These are phyloP conservation scores for Microcos paniculata DNA, from an alignment of 345 rosid species.

Conservation along the genomic window DNA sequence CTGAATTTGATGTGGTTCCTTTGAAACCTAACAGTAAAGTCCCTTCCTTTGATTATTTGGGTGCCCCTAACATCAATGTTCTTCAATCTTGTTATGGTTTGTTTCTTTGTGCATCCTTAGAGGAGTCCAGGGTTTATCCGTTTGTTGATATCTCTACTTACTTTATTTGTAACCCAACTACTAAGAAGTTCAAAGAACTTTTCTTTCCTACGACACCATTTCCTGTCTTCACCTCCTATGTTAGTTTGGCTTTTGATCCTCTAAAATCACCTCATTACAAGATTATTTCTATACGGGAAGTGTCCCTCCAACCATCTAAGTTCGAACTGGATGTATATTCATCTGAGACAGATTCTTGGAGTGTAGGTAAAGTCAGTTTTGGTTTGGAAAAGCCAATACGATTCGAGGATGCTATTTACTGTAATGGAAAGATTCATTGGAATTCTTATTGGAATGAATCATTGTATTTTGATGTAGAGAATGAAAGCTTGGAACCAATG, in stretches of 20 bases:
- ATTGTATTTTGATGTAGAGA: not conserved
- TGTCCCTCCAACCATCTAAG: not conserved
- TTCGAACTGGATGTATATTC: not conserved
- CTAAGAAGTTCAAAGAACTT: not conserved
- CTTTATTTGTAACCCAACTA: not conserved
- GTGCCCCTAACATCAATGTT: not conserved
- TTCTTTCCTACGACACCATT: not conserved
- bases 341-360: not conserved
- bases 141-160: not conserved
- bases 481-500: too few relatives aligned
- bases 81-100: not conserved
- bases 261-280: constrained; percentile 1
- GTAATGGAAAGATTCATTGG: not conserved
- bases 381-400: not conserved
- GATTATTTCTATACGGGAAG: not conserved
- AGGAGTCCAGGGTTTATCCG: not conserved
- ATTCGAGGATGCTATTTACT: not conserved
- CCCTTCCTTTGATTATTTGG: not conserved
- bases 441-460: not conserved
- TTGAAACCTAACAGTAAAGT: not conserved
- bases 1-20: not conserved
- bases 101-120: not conserved
- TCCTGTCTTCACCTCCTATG: too few relatives aligned
- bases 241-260: constrained; percentile 9
- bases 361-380: not conserved